Evolutionary conservation across 1,139 yeast genomes (phyloP).

Genomic region (Scheffersomyces quercinus): DNA sequence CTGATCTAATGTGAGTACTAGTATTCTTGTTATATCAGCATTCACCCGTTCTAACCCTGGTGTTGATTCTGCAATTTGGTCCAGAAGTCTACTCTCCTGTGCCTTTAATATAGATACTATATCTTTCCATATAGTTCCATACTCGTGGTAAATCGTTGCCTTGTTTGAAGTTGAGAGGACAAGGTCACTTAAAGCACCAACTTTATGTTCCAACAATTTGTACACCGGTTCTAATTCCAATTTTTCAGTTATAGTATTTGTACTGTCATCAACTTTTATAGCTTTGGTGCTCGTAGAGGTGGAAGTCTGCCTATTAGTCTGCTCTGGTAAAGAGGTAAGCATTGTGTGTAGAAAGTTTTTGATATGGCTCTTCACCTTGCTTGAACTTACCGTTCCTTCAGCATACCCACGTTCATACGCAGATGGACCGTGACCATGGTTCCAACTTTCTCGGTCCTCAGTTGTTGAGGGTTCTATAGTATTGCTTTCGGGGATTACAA

Average conservation of each 20-base stretch:
- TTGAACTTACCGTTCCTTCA: slow-evolving; percentile 33
- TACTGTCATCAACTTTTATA: slow-evolving; percentile 29
- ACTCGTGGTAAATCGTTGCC: slow-evolving; percentile 33
- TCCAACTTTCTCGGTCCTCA: slow-evolving; percentile 11
- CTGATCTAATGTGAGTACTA: slow-evolving; percentile 9
- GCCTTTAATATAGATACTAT: slow-evolving; percentile 27
- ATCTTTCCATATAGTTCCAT: slow-evolving; percentile 40
- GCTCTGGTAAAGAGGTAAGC: neutral
- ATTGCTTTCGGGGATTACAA: slow-evolving; percentile 15
- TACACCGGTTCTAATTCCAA: slow-evolving; percentile 38
- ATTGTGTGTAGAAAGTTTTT: slow-evolving; percentile 9
- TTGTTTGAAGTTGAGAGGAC: slow-evolving; percentile 24
- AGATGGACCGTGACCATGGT: slow-evolving; percentile 29
- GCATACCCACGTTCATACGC: slow-evolving; percentile 40
- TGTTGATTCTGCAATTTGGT: slow-evolving; percentile 16
- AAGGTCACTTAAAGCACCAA: slow-evolving; percentile 30
- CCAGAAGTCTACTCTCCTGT: slow-evolving; percentile 28
- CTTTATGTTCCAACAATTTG: slow-evolving; percentile 28
- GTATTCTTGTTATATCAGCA: slow-evolving; percentile 7
- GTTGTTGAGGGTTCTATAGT: neutral
- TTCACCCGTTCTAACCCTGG: slow-evolving; percentile 7
- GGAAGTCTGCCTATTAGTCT: neutral
- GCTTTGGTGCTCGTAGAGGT: neutral
- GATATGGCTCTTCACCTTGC: slow-evolving; percentile 22
- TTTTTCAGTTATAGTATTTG: slow-evolving; percentile 35